A percentile compares a stretch with the other conserved stretches of the same genome.
These are phyloP conservation scores for Sarcodon sp. DNA, from an alignment of 768 basidiomycete genomes.

Conservation along the genomic window DNA sequence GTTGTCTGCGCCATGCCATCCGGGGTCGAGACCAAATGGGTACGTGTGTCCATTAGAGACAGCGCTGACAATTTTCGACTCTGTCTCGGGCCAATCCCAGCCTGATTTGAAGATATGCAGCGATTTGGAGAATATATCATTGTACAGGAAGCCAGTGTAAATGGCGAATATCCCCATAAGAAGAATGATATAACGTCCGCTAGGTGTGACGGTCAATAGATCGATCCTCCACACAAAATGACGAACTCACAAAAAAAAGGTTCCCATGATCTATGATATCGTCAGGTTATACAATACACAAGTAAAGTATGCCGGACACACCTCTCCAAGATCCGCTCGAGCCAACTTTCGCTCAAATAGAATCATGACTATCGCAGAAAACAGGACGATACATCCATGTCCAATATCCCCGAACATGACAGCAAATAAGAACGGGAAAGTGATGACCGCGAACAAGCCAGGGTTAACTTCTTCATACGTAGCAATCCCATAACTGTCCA, in stretches of 20 bases:
- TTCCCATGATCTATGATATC: constrained; percentile 53
- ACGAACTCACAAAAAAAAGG: constrained; percentile 80
- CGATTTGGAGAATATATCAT: constrained; percentile 95
- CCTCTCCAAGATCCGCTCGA: constrained; percentile 65
- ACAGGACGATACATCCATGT: constrained; percentile 76
- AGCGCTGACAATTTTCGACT: constrained; percentile 35
- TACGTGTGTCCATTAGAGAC: constrained; percentile 60
- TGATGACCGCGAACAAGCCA: constrained; percentile 81
- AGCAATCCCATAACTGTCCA: constrained; percentile 94
- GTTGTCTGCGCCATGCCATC: constrained; percentile 92
- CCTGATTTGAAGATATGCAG: constrained; percentile 81
- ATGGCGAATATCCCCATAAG: constrained; percentile 97
- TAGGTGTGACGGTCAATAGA: constrained; percentile 19
- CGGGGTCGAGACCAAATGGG: constrained; percentile 89
- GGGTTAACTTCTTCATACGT: constrained; percentile 96
- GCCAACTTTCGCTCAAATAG: constrained; percentile 69
- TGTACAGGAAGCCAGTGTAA: constrained; percentile 96
- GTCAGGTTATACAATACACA: background rate
- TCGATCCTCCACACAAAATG: background rate
- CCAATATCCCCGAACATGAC: constrained; percentile 99
- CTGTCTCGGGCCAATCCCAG: constrained; percentile 56
- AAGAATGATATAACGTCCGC: constrained; percentile 96
- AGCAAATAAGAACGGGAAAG: constrained; percentile 97
- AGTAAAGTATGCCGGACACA: constrained; percentile 17
- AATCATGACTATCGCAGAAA: constrained; percentile 77